These are phyloP conservation scores for Diaporthe sp. DNA, from an alignment of 2,329 filamentous ascomycete genomes.

Conservation along the genomic window DNA sequence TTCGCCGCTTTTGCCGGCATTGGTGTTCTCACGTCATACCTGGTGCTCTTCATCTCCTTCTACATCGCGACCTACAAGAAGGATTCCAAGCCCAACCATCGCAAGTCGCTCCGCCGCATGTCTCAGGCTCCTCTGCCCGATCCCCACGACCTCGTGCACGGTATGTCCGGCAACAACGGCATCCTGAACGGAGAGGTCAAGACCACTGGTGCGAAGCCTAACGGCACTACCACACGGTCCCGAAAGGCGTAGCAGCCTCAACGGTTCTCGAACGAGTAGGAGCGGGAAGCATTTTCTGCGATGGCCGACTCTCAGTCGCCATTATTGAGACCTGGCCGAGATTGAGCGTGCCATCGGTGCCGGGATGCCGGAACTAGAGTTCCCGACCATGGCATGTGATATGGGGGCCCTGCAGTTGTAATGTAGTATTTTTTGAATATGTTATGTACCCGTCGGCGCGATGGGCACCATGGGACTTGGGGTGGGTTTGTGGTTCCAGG, in stretches of 20 bases:
- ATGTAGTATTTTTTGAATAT: conserved; percentile 37
- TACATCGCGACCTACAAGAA: conserved; percentile 97
- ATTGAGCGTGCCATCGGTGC: not conserved
- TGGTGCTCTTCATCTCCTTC: conserved; percentile 98
- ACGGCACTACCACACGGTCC: conserved; percentile 74
- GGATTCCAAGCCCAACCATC: conserved; percentile 73
- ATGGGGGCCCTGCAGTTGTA: conserved; percentile 28
- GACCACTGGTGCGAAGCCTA: conserved; percentile 69
- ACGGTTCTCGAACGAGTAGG: conserved; percentile 2
- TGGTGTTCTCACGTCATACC: conserved; percentile 92
- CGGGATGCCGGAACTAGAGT: not conserved
- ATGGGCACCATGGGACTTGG: not conserved
- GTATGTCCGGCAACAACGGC: conserved; percentile 64
- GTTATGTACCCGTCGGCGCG: not conserved
- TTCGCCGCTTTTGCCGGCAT: conserved; percentile 96
- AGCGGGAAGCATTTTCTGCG: not conserved
- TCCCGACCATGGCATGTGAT: not conserved
- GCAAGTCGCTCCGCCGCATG: conserved; percentile 80
- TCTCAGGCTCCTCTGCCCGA: conserved; percentile 81
- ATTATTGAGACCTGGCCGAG: not conserved
- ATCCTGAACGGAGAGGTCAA: conserved; percentile 62
- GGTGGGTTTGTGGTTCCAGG: conserved; percentile 12
- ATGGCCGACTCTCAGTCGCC: not conserved
- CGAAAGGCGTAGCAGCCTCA: conserved; percentile 73
- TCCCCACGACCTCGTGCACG: conserved; percentile 80